Percentiles rank a stretch among this genome's conserved stretches.
Conservation (phyloP, 768 basidiomycete genomes). For the Polyporus arcularius region DNA sequence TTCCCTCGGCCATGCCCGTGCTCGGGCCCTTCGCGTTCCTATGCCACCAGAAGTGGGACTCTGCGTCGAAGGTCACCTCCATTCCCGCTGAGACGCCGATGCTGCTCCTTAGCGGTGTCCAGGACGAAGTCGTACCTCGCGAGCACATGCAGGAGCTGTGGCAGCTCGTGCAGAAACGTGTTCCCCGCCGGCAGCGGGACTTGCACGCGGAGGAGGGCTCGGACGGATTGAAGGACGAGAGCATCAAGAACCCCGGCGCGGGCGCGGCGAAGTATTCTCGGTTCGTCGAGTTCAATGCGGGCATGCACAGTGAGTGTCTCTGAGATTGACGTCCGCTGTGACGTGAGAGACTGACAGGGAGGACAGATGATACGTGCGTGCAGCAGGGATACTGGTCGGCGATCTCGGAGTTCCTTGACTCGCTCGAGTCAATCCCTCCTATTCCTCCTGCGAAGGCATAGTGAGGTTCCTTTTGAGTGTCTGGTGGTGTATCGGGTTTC, state of each 20-base stretch:
- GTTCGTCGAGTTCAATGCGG: conserved; percentile 29
- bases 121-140: conserved; percentile 74
- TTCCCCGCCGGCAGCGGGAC: conserved; percentile 4
- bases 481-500: too few species aligned
- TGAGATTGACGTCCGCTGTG: not conserved
- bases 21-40: conserved; percentile 75
- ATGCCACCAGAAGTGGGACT: conserved; percentile 89
- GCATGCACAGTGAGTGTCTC: conserved; percentile 31
- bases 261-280: conserved; percentile 8
- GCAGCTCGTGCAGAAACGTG: conserved; percentile 48
- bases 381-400: conserved; percentile 33
- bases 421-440: not conserved
- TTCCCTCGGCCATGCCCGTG: conserved; percentile 78
- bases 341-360: not conserved
- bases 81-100: conserved; percentile 72
- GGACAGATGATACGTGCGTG: conserved; percentile 33
- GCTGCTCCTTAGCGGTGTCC: conserved; percentile 75
- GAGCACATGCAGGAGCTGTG: conserved; percentile 77
- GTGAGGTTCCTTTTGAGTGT: too few species aligned
- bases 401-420: conserved; percentile 26
- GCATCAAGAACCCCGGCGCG: conserved; percentile 4
- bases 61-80: conserved; percentile 54
- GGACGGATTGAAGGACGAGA: conserved; percentile 19
- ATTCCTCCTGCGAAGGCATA: not conserved
- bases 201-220: not conserved